A percentile compares a stretch with the other conserved stretches of the same genome.
Evolutionary conservation across 169 alveolate species (phyloP).

Genomic region (Cryptosporidium viatorum): DNA sequence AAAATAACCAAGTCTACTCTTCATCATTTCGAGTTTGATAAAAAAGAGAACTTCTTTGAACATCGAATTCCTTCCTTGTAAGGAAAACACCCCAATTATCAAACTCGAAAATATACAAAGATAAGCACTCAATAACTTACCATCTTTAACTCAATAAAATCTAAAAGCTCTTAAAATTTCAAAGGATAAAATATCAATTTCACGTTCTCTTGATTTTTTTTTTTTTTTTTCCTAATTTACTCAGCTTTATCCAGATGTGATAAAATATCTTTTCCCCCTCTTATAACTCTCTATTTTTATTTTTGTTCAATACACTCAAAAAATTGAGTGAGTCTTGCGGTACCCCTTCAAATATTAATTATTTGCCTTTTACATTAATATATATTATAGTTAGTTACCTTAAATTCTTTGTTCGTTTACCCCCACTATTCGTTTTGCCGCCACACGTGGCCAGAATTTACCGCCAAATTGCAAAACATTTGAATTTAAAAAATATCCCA

Average conservation of each 20-base stretch:
- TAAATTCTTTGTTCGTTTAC: background rate
- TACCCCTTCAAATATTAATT: background rate
- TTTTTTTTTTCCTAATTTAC: background rate
- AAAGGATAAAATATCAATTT: background rate
- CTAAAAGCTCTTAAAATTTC: background rate
- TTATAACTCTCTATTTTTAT: background rate
- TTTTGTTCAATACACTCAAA: conserved; percentile 9
- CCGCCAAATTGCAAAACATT: conserved; percentile 2
- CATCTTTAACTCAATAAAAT: conserved; percentile 11
- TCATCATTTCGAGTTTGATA: background rate
- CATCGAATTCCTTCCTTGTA: background rate
- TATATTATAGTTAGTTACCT: background rate
- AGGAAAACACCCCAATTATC: background rate
- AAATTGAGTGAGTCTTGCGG: conserved; percentile 45
- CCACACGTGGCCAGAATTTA: background rate
- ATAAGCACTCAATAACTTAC: background rate
- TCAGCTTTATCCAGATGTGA: conserved; percentile 6
- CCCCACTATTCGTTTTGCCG: conserved; percentile 8
- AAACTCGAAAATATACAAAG: conserved; percentile 4
- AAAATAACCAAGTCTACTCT: background rate
- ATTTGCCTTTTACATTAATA: background rate
- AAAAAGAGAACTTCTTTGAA: background rate
- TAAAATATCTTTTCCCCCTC: conserved; percentile 25
- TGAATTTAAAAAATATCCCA: background rate
- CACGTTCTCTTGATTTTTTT: background rate